Evolutionary conservation across 2,329 filamentous ascomycete species (phyloP).

Genomic region (Exophiala sideris): DNA sequence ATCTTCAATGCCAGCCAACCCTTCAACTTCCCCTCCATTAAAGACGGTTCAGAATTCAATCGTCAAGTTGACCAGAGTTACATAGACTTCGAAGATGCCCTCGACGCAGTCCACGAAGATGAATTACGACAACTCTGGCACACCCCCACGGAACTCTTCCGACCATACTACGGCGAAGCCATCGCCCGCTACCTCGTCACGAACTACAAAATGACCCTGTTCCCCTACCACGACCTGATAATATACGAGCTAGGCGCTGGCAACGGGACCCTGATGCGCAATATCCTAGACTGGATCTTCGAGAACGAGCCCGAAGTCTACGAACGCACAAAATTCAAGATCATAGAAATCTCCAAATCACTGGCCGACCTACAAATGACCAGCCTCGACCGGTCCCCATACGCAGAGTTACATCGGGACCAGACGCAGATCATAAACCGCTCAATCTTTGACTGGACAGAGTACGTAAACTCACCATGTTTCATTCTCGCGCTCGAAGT

Average conservation of each 20-base stretch:
- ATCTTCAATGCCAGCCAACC: conserved; percentile 92
- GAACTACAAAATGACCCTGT: conserved; percentile 92
- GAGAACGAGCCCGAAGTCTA: conserved; percentile 88
- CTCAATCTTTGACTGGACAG: conserved; percentile 91
- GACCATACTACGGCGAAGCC: conserved; percentile 93
- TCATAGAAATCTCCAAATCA: conserved; percentile 88
- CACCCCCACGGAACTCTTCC: conserved; percentile 94
- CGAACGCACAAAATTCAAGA: conserved; percentile 84
- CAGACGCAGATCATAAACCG: conserved; percentile 94
- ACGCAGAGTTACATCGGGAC: conserved; percentile 69
- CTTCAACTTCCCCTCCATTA: conserved; percentile 78
- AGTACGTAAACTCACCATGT: conserved; percentile 84
- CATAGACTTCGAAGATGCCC: conserved; percentile 80
- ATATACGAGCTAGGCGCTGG: conserved; percentile 99
- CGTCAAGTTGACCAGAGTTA: conserved; percentile 73
- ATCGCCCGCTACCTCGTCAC: conserved; percentile 93
- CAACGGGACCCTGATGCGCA: conserved; percentile 95
- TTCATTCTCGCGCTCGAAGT: conserved; percentile 98
- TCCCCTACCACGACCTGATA: conserved; percentile 92
- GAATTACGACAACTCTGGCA: conserved; percentile 93
- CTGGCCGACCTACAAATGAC: conserved; percentile 72
- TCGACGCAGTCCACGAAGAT: conserved; percentile 70
- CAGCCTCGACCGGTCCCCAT: conserved; percentile 64
- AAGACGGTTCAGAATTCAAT: conserved; percentile 84
- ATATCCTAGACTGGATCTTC: conserved; percentile 94